Base-by-base conservation (phyloP, 495 filamentous ascomycete genomes). In the Parathielavia appendiculata region DNA sequence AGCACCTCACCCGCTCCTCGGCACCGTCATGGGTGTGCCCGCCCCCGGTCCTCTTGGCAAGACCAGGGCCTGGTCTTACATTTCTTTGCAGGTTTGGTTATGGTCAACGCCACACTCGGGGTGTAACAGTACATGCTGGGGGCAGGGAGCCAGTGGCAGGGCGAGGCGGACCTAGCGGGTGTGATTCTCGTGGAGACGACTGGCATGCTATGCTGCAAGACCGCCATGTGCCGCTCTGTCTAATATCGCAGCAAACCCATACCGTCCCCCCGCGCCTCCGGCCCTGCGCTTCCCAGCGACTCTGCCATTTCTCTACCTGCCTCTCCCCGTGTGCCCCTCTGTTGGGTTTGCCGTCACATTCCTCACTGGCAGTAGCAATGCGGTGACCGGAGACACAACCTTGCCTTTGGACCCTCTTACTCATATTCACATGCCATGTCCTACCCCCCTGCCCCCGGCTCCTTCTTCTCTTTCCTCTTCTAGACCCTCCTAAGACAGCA, bases 101-200 rank as follows among this genome's bases (percentile, higher is more conserved):
- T 26, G 38, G 35, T 49, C 64, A 50, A 64, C 62, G 62, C 64
- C 64, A 64, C 64, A 57, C 59, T 67, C 50, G 58, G 58, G 46
- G 59, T 51, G 38, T 43, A 57, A 40, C 45, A 41, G 32, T 39
- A 53, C 58, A 44, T 45, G 23, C 48, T 30, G 23, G 46, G 30
- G 12, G 38, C 32, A 5, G 26, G 12, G 48, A 30, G 39, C 58
- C 54, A 54, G 53, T 51, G 30, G 44, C 54, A 44, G 50, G 51
- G 44, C 57, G 58, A 57, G 41, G 52, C 57, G 41, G 57, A 11
- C 53, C 57, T 52, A 44, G 57, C 26, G 52, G 41, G 48, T 13
- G 47, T 35, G 40, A 51, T 22, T 46, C 22, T 61, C 61, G 58
- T 57, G 54, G 58, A 54, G 48, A 50, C 47, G 48, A 57, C 57